Evolutionary conservation across 2,329 filamentous ascomycete genomes (phyloP), one percentile per base, ranked within the genome.

Genomic region (Penicillium palitans): DNA sequence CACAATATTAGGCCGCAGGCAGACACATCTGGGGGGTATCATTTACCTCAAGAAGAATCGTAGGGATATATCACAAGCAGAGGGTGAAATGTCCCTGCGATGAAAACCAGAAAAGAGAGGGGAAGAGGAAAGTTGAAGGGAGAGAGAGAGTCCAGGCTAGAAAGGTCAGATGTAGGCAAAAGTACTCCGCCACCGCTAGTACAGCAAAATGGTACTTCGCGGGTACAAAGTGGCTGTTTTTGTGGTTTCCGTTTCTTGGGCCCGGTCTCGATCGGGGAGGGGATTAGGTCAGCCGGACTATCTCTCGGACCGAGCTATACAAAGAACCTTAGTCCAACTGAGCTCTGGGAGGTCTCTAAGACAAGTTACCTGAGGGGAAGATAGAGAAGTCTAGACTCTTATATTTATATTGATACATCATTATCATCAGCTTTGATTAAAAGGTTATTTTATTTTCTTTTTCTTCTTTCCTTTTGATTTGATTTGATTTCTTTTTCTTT

Each of bases 181-280:
- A 61, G 65, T 67, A 67, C 61, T 67, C 63, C 61, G 65, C 63
- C 65, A 67, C 64, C 60, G 61, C 61, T 51, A 59, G 52, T 44
- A 59, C 48, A 56, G 59, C 57, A 52, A 10, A 51, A 63, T 61
- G 62, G 58, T 67, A 66, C 65, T 58, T 66, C 17, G 13, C 45
- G 51, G 58, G 60, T 58, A 61, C 55, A 37, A 58, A 27, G 25
- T 47, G 50, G 24, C 47, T 33, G 37, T 15, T 50, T 31, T 39
- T 50, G 40, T 40, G 35, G 48, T 37, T 53, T 53, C 45, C 25
- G 25, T 54, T 46, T 40, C 42, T 54, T 55, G 35, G 52, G 37
- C 52, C 42, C 45, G 53, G 55, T 57, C 55, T 57, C 55, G 55
- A 57, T 57, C 55, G 49, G 55, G 33, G 24, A 17, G 25, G 31